phyloP scores from a whole-genome alignment of 2,329 filamentous ascomycete genomes.

The Xylaria sp. region DNA sequence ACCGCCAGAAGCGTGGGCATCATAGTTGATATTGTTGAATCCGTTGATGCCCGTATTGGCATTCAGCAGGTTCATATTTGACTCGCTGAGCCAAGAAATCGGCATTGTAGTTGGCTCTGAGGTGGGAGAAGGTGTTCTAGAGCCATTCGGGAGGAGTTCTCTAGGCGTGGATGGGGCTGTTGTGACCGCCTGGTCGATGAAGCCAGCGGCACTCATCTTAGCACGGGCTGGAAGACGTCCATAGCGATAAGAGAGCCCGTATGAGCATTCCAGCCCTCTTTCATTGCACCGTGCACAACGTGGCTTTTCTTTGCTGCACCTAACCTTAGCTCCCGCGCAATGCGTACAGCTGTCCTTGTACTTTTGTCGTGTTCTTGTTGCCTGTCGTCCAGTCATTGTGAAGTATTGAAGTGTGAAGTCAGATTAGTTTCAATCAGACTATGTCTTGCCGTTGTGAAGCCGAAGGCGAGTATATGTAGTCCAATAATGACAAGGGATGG shows the following conservation, averaged over 20 bases:
- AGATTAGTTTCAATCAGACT: conserved; percentile 1
- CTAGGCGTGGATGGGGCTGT: conserved; percentile 27
- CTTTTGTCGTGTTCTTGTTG: conserved; percentile 34
- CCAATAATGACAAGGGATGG: conserved; percentile 15
- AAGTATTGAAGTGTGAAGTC: conserved; percentile 14
- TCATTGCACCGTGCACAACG: conserved; percentile 32
- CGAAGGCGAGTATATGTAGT: conserved; percentile 29
- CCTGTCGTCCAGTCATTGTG: conserved; percentile 31
- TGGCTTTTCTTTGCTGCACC: conserved; percentile 35
- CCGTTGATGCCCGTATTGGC: conserved; percentile 22
- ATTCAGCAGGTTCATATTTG: conserved; percentile 24
- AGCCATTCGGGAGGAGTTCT: conserved; percentile 28
- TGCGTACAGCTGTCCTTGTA: conserved; percentile 36
- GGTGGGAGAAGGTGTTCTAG: conserved; percentile 28
- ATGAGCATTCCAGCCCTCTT: conserved; percentile 31
- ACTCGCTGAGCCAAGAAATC: conserved; percentile 28
- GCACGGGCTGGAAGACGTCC: conserved; percentile 33
- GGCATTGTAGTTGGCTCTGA: conserved; percentile 23
- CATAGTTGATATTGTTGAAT: conserved; percentile 24
- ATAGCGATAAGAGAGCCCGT: conserved; percentile 34
- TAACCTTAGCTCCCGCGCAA: conserved; percentile 35
- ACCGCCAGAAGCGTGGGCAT: conserved; percentile 18
- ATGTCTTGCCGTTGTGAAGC: conserved; percentile 15
- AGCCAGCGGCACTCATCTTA: conserved; percentile 25
- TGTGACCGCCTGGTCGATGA: conserved; percentile 21